Percentiles rank a stretch among this genome's conserved stretches.
Evolutionary conservation across 2,329 filamentous ascomycete genomes (phyloP).

Genomic region (Botryotinia narcissicola): DNA sequence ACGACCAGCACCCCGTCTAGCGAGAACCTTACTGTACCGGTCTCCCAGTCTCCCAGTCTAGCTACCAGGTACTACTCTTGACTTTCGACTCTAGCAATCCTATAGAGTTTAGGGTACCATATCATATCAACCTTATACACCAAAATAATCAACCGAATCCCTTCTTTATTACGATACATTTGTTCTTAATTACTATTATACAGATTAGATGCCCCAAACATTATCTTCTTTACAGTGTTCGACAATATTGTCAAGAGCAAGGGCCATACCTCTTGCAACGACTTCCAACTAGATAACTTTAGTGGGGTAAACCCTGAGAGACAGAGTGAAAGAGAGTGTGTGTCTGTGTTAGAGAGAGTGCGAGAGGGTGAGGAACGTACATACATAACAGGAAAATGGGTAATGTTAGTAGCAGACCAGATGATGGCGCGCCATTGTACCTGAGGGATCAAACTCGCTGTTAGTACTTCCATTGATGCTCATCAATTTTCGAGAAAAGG

Average conservation of each 20-base stretch:
- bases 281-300: constrained; percentile 25
- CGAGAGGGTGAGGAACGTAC: background rate
- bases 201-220: constrained; percentile 35
- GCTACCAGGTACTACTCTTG: background rate
- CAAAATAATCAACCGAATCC: constrained; percentile 1
- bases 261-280: constrained; percentile 17
- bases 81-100: background rate
- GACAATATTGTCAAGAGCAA: constrained; percentile 30
- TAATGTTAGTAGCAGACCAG: constrained; percentile 82
- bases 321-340: background rate
- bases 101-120: background rate
- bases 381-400: constrained; percentile 64
- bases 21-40: constrained; percentile 18
- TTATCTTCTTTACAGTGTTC: constrained; percentile 28
- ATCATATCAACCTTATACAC: constrained; percentile 8
- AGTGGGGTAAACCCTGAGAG: constrained; percentile 34
- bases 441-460: constrained; percentile 89
- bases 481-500: background rate
- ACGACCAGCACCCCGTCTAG: constrained; percentile 12
- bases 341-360: background rate
- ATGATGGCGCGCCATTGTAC: constrained; percentile 77
- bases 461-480: constrained; percentile 49
- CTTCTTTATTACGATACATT: constrained; percentile 22
- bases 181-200: constrained; percentile 28
- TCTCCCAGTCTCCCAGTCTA: background rate